Base-by-base conservation (phyloP, 257 asterid species). In the Solanum lycopersicoides region DNA sequence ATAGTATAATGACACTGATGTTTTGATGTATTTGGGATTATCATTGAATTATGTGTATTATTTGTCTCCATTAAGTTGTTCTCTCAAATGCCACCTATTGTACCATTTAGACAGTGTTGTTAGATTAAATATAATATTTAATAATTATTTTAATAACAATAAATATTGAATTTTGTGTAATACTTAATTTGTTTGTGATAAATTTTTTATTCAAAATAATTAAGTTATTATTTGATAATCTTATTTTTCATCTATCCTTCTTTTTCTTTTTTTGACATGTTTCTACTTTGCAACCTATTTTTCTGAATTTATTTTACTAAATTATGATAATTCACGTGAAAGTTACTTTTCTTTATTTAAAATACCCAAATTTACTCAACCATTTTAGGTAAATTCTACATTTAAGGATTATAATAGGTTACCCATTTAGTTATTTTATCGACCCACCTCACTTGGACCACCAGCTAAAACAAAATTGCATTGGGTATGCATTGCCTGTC, bases 1-100 rank as follows among this genome's bases (percentile, higher is more conserved):
- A 65, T 63, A 56, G 12, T 56, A 56, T 56, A 56, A 56, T 30
- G 84, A 45, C 65, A 79, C 35, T 45, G 84, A 45, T 45, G 59
- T 23, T 76, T 76, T 21, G 34, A 28, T 75, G 35, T 76, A 34
- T 76, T 76, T 12, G 53, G n/a, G n/a, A 77, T 77, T 77, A 77
- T 37, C 39, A 77, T 77, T 77, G 45, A 59, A 59, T 77, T 77
- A 76, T 76, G 59, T 76, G 83, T 41, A 76, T 14, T 76, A 42
- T 42, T n/a, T 76, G 23, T 76, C 34, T n/a, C 35, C 59, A n/a
- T 41, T 23, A 44, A 76, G 4, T 44, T 42, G 65, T 44, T 77
- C 63, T 77, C 9, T 69, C 5, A 77, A 77, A 14, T 79, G 65
- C 65, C 41, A 45, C 9, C 13, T 56, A 56, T 20, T 56, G 21